Evolutionary conservation across 306 rosid genomes (phyloP).

Genomic region (Arachis stenosperma): DNA sequence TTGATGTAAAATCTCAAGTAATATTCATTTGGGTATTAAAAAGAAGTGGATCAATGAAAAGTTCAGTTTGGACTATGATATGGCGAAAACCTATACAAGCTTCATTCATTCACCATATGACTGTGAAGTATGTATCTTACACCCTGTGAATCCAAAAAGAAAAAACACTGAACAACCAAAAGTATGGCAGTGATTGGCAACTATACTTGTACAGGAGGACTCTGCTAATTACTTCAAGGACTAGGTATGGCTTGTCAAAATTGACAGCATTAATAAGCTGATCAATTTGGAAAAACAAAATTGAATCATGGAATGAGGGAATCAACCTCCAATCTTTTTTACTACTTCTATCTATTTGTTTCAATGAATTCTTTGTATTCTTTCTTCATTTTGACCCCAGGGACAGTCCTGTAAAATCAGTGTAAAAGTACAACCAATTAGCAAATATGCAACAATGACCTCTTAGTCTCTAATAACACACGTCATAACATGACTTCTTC

Average conservation of each 20-base stretch:
- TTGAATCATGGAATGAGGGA: conserved; percentile 52
- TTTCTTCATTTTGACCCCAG: conserved; percentile 97
- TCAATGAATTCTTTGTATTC: conserved; percentile 87
- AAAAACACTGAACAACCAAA: conserved; percentile 26
- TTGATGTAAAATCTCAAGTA: not conserved
- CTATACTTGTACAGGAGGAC: conserved; percentile 50
- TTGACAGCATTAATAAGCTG: conserved; percentile 53
- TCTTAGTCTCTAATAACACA: not conserved
- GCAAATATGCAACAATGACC: conserved; percentile 6
- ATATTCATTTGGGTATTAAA: not conserved
- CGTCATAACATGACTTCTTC: not conserved
- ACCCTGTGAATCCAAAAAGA: conserved; percentile 23
- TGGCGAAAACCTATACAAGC: not conserved
- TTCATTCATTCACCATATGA: conserved; percentile 18
- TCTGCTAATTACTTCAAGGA: conserved; percentile 32
- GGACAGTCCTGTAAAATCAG: conserved; percentile 61
- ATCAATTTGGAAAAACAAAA: conserved; percentile 59
- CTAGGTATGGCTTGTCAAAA: conserved; percentile 39
- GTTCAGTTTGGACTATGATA: conserved; percentile 28
- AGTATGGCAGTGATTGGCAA: conserved; percentile 33
- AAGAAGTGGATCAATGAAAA: not conserved
- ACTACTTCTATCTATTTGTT: conserved; percentile 62
- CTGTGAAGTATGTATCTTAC: conserved; percentile 17
- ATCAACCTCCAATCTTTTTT: conserved; percentile 27
- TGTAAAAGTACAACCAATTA: not conserved